Conservation (phyloP, 2,329 filamentous ascomycete genomes). For the Leptographium galeiforme region DNA sequence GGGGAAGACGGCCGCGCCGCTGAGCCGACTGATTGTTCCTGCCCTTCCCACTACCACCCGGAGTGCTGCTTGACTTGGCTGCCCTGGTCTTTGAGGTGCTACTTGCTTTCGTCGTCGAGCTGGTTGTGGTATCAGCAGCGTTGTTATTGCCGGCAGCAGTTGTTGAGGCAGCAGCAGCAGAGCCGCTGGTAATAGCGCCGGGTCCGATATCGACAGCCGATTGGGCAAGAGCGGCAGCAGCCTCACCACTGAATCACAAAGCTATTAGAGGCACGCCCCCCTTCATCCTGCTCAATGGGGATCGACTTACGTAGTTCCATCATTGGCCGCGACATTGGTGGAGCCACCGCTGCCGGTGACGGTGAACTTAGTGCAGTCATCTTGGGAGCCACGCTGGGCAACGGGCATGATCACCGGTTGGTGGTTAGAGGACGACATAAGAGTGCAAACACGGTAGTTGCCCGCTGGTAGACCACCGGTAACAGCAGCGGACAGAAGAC, state of each 20-base stretch:
- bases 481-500: slow-evolving; percentile 22
- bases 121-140: background rate
- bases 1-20: too few species aligned
- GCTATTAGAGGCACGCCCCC: background rate
- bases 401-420: slow-evolving; percentile 30
- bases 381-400: slow-evolving; percentile 30
- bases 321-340: slow-evolving; percentile 16
- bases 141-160: slow-evolving; percentile 8
- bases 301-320: slow-evolving; percentile 12
- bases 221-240: slow-evolving; percentile 11
- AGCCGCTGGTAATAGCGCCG: slow-evolving; percentile 11
- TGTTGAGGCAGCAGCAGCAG: slow-evolving; percentile 5
- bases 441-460: slow-evolving; percentile 29
- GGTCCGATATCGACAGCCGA: slow-evolving; percentile 15
- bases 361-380: slow-evolving; percentile 30
- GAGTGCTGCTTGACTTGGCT: background rate
- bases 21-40: too few species aligned
- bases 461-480: slow-evolving; percentile 25
- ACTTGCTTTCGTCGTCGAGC: slow-evolving; percentile 8
- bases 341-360: slow-evolving; percentile 17
- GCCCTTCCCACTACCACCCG: too few species aligned
- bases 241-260: slow-evolving; percentile 7
- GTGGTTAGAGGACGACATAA: slow-evolving; percentile 27
- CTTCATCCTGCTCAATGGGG: background rate
- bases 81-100: background rate